Evolutionary conservation across 2,329 filamentous ascomycete genomes (phyloP), one percentile per base, ranked within the genome.

Genomic region (Diaporthe destruens): DNA sequence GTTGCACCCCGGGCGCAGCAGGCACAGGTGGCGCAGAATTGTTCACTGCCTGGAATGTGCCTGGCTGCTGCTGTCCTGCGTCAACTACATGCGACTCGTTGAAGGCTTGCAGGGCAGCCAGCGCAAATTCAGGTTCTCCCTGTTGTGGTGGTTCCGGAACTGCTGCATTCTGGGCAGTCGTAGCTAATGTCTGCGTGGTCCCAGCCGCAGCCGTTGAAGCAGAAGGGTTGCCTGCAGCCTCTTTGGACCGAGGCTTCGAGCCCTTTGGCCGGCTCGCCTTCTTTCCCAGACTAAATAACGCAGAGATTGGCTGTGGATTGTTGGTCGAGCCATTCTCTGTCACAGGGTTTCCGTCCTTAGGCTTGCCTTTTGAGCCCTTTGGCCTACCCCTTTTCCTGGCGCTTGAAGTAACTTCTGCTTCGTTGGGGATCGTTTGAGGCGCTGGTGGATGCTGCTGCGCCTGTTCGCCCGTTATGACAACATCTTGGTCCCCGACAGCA

Each of bases 291-390:
- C 51, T 70, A 18, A 71, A 71, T 23, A 71, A n/a, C 6, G 71
- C 72, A 12, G 74, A 75, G 25, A 69, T 32, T 12, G 71, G 69
- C 47, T 70, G 55, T 42, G 44, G 68, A 23, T 61, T 54, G 39
- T 51, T 42, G 39, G 20, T 70, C 23, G 57, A 42, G 56, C 49
- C 44, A 42, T 49, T 61, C 55, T 70, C 68, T 7, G 71, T 65
- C 49, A 49, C 54, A 29, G 61, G 32, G 63, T 47, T 53, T 2
- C 55, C 29, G 36, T 83, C 81, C 73, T 84, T 86, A 3, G 84
- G 81, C 3, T 85, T 82, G 73, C 88, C 88, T 72, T 85, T 87
- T 1, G 87, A 88, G 0, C 87, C 87, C 72, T 87, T 88, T 0
- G 87, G 87, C 42, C 87, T 82, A 7, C 87, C 85, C 71, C 84